Evolutionary conservation across 768 basidiomycete species (phyloP).

Genomic region (Russula abietina): DNA sequence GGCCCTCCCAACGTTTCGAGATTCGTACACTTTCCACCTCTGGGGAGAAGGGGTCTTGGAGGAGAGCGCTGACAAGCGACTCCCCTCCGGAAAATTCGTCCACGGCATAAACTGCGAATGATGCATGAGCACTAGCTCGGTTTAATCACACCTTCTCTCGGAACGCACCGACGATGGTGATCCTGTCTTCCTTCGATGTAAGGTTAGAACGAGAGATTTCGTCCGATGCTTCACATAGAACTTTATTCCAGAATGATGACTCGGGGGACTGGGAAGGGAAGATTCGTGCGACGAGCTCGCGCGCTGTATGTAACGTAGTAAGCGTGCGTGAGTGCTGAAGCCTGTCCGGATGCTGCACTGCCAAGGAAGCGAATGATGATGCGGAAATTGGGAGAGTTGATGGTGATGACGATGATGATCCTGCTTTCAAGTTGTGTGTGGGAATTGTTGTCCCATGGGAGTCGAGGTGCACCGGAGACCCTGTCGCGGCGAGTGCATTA

Average conservation of each 20-base stretch:
- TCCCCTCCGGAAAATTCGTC: constrained; percentile 49
- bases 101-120: constrained; percentile 47
- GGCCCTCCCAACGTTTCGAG: constrained; percentile 44
- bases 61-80: constrained; percentile 61
- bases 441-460: not conserved
- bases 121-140: not conserved
- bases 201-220: constrained; percentile 12
- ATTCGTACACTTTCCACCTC: constrained; percentile 41
- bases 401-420: not conserved
- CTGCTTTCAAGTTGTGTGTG: not conserved
- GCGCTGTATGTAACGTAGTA: constrained; percentile 17
- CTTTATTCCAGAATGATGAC: constrained; percentile 18
- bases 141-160: not conserved
- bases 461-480: not conserved
- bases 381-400: not conserved
- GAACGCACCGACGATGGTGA: constrained; percentile 20
- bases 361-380: not conserved
- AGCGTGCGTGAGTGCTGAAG: constrained; percentile 17
- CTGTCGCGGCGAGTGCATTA: not conserved
- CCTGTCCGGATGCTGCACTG: not conserved
- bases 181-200: not conserved
- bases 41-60: constrained; percentile 65
- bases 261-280: constrained; percentile 18
- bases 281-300: constrained; percentile 15
- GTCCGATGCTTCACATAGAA: constrained; percentile 13